Evolutionary conservation across 371 early-diverging fungal genomes (phyloP).

Genomic region (Mucor lusitanicus): DNA sequence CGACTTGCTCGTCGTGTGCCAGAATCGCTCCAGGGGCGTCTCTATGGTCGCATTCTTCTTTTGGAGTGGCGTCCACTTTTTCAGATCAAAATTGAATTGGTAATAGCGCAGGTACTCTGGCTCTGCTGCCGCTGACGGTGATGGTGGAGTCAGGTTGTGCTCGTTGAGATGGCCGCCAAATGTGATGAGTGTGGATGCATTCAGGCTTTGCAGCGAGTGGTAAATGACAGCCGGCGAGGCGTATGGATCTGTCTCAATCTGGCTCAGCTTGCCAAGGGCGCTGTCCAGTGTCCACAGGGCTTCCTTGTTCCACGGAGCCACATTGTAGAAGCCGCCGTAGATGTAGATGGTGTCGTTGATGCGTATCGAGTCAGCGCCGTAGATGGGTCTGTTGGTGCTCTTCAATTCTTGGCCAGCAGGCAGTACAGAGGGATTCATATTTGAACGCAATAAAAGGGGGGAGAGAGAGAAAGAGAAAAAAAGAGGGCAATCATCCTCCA

Average conservation of each 20-base stretch:
- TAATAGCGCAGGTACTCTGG: conserved; percentile 33
- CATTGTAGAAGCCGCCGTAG: conserved; percentile 36
- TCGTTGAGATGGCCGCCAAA: conserved; percentile 35
- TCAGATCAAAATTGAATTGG: conserved; percentile 7
- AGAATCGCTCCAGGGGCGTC: conserved; percentile 32
- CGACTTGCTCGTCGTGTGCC: conserved; percentile 23
- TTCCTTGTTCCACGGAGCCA: conserved; percentile 37
- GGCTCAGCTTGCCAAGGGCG: conserved; percentile 7
- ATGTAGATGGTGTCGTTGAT: conserved; percentile 29
- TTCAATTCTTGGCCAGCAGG: conserved; percentile 29
- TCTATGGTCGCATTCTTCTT: conserved; percentile 6
- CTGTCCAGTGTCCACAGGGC: conserved; percentile 27
- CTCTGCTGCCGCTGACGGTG: no score
- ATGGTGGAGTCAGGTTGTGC: background rate
- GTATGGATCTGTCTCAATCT: conserved; percentile 30
- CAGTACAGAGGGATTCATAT: background rate
- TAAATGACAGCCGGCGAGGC: conserved; percentile 36
- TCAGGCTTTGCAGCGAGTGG: conserved; percentile 12
- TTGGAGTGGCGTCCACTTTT: conserved; percentile 33
- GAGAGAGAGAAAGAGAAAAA: background rate
- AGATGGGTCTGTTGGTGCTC: conserved; percentile 32
- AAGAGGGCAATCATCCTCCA: background rate
- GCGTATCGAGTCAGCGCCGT: conserved; percentile 25
- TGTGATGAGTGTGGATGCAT: conserved; percentile 12
- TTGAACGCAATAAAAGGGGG: background rate